These are phyloP conservation scores for Phellinidium pouzarii DNA, from an alignment of 1,284 basidiomycete genomes.

Conservation along the genomic window DNA sequence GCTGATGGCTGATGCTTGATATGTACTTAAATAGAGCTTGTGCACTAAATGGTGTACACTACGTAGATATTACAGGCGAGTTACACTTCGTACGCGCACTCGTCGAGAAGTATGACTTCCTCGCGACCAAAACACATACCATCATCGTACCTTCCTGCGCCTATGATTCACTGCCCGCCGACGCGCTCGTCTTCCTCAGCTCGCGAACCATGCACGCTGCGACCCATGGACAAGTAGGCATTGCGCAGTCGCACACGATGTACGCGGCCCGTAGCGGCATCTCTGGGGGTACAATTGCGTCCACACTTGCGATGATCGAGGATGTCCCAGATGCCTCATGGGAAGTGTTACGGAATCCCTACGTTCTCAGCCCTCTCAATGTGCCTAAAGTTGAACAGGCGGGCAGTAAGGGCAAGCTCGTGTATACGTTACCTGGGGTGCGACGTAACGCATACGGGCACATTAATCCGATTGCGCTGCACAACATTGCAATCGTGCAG, in stretches of 20 bases:
- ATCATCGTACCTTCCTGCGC: constrained; percentile 68
- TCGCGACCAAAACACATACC: constrained; percentile 57
- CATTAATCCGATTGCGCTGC: constrained; percentile 53
- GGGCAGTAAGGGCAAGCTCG: not conserved
- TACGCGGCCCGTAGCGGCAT: constrained; percentile 45
- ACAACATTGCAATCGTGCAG: constrained; percentile 67
- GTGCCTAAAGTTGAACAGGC: not conserved
- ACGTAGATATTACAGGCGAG: constrained; percentile 62
- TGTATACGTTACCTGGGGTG: constrained; percentile 7
- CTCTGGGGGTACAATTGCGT: constrained; percentile 67
- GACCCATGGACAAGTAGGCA: constrained; percentile 29
- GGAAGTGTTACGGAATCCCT: constrained; percentile 32
- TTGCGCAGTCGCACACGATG: constrained; percentile 39
- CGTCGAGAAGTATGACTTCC: constrained; percentile 52
- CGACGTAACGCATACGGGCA: not conserved
- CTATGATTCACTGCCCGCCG: constrained; percentile 69
- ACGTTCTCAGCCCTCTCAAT: constrained; percentile 46
- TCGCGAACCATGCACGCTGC: constrained; percentile 37
- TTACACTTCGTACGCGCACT: constrained; percentile 45
- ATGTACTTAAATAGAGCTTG: constrained; percentile 36
- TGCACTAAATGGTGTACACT: constrained; percentile 47
- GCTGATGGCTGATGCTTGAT: too few relatives aligned
- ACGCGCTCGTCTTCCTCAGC: constrained; percentile 53
- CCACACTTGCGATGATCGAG: constrained; percentile 42
- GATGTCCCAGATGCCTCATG: constrained; percentile 38